These are phyloP conservation scores for Citrus sp. DNA, from an alignment of 345 rosid genomes.

Conservation along the genomic window DNA sequence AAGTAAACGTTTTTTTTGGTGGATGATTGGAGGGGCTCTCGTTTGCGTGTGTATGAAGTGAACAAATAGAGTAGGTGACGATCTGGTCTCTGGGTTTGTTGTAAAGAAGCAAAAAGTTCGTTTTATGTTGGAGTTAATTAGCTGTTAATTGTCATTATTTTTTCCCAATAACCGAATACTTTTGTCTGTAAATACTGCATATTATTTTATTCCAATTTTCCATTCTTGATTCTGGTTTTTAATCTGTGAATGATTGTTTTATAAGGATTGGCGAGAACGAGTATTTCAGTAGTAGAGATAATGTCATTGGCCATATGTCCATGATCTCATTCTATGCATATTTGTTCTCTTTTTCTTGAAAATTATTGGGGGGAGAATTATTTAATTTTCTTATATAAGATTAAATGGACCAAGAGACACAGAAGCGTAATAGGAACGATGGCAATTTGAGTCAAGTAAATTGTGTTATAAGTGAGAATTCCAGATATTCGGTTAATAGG, in stretches of 20 bases:
- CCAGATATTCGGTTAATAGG: slow-evolving; percentile 17
- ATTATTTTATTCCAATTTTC: neutral
- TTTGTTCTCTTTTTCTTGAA: neutral
- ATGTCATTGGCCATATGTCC: neutral
- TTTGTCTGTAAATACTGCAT: too few relatives aligned
- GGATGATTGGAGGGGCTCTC: slow-evolving; percentile 4
- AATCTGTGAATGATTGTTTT: neutral
- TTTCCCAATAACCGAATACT: too few relatives aligned
- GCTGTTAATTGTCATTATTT: slow-evolving; percentile 6
- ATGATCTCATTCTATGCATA: neutral
- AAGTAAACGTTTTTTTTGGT: slow-evolving; percentile 2
- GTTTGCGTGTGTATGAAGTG: slow-evolving; percentile 19
- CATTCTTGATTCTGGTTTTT: neutral
- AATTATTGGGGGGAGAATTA: slow-evolving; percentile 1
- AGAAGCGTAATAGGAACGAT: slow-evolving; percentile 12
- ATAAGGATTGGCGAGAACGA: neutral
- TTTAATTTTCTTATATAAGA: neutral
- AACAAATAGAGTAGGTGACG: slow-evolving; percentile 15
- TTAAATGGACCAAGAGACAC: slow-evolving; percentile 35
- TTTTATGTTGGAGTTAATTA: slow-evolving; percentile 10
- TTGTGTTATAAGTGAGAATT: slow-evolving; percentile 17
- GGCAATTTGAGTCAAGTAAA: slow-evolving; percentile 17
- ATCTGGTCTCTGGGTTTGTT: slow-evolving; percentile 20
- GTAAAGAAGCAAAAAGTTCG: slow-evolving; percentile 7
- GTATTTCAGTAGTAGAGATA: neutral